These are phyloP conservation scores for Cucurbita maxima DNA, from an alignment of 306 rosid genomes.

Conservation along the genomic window DNA sequence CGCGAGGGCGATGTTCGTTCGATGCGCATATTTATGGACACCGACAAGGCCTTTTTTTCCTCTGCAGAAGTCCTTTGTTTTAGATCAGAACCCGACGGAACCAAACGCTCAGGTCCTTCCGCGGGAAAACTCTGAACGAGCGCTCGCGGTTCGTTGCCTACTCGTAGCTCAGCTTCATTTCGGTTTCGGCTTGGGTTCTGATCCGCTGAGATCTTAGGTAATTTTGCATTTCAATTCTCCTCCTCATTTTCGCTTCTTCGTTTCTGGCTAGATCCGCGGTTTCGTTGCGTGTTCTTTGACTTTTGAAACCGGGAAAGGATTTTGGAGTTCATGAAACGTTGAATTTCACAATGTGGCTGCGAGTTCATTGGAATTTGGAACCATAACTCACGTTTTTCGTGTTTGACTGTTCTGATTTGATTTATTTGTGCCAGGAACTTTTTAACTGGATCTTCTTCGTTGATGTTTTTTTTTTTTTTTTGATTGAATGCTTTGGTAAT, in stretches of 20 bases:
- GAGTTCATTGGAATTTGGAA: background rate
- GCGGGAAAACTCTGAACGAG: background rate
- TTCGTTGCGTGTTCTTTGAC: background rate
- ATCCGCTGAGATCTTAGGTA: background rate
- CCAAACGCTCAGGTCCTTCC: background rate
- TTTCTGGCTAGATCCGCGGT: background rate
- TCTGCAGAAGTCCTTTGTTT: background rate
- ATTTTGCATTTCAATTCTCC: background rate
- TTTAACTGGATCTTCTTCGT: background rate
- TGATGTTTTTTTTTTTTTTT: background rate
- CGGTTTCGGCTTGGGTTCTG: background rate
- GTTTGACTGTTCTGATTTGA: background rate
- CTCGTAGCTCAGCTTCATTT: background rate
- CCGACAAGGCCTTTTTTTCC: background rate
- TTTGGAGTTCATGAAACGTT: background rate
- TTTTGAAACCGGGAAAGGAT: background rate
- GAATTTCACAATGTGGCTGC: background rate
- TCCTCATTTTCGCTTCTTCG: background rate
- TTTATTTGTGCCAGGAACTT: background rate
- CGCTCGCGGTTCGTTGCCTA: background rate
- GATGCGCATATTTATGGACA: background rate
- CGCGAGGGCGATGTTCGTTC: background rate
- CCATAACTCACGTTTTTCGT: background rate
- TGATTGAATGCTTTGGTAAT: background rate
- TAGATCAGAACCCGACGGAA: constrained; percentile 2